phyloP scores from a whole-genome alignment of 371 early-diverging fungal genomes.

The Rhizopus sp. region DNA sequence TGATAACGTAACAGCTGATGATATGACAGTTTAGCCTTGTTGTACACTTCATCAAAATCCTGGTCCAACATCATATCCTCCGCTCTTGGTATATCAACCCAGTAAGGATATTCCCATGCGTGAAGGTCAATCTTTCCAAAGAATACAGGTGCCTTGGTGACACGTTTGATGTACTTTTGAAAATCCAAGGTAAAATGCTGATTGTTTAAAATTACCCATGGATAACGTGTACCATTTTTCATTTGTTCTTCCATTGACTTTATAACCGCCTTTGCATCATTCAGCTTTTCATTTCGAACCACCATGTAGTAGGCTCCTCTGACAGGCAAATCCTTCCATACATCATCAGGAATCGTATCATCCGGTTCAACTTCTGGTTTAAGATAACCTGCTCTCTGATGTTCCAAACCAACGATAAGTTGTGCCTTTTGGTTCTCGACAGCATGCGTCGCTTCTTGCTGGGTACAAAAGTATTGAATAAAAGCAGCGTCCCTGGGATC shows the following conservation, averaged over 20 bases:
- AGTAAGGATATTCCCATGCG: conserved; percentile 48
- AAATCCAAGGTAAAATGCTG: conserved; percentile 40
- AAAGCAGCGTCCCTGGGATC: conserved; percentile 18
- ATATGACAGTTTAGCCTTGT: conserved; percentile 24
- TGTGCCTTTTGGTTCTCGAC: background rate
- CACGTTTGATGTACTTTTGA: conserved; percentile 23
- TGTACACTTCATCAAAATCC: conserved; percentile 15
- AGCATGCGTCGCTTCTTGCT: background rate
- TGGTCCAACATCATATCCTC: conserved; percentile 26
- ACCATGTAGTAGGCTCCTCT: conserved; percentile 45
- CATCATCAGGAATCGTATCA: conserved; percentile 14
- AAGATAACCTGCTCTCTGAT: conserved; percentile 8
- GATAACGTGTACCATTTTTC: conserved; percentile 46
- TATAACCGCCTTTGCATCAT: conserved; percentile 34
- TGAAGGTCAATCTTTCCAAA: conserved; percentile 47
- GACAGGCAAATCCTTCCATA: conserved; percentile 34
- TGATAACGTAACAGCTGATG: conserved; percentile 59
- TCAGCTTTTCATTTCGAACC: conserved; percentile 36
- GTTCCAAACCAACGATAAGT: background rate
- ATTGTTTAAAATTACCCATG: conserved; percentile 50
- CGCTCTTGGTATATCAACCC: conserved; percentile 33
- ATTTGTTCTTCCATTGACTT: conserved; percentile 50
- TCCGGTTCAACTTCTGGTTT: conserved; percentile 7
- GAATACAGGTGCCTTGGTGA: conserved; percentile 31
- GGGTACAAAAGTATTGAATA: conserved; percentile 17